Percentiles rank a stretch among this genome's conserved stretches.
These are phyloP conservation scores for Monilinia fructicola DNA, from an alignment of 2,329 filamentous ascomycete genomes.

Conservation along the genomic window DNA sequence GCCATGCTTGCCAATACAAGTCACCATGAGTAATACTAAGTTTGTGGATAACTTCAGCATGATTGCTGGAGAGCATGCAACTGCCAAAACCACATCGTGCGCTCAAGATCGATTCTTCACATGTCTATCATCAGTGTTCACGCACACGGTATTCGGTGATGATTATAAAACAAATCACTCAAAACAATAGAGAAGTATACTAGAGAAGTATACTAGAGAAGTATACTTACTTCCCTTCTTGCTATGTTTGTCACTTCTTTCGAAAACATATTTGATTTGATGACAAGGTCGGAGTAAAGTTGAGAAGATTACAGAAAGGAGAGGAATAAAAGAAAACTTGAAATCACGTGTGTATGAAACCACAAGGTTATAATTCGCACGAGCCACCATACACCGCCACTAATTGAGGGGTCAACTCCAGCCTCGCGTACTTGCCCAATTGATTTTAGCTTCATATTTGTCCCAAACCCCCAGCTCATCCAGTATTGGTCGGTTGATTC, in stretches of 20 bases:
- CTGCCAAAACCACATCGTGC: not conserved
- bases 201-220: no score
- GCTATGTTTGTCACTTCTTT: not conserved
- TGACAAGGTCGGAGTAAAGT: not conserved
- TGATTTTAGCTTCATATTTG: conserved; percentile 18
- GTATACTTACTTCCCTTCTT: not conserved
- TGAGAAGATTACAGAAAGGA: not conserved
- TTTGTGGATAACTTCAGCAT: not conserved
- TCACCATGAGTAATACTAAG: not conserved
- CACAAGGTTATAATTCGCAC: not conserved
- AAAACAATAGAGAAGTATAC: not conserved
- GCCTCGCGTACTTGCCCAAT: conserved; percentile 20
- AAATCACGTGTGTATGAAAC: not conserved
- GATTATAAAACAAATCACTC: not conserved
- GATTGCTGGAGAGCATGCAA: not conserved
- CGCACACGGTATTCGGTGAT: not conserved
- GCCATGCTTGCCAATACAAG: not conserved
- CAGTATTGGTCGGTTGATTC: not conserved
- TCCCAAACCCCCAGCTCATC: conserved; percentile 13
- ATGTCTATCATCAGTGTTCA: not conserved
- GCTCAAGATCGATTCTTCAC: not conserved
- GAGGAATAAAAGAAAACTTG: not conserved
- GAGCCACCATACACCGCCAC: conserved; percentile 10
- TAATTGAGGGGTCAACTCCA: conserved; percentile 10
- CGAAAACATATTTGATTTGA: not conserved